Percentiles rank a stretch among this genome's conserved stretches.
Conservation (phyloP, 176 grass and related monocot species). For the Phoenix dactylifera region DNA sequence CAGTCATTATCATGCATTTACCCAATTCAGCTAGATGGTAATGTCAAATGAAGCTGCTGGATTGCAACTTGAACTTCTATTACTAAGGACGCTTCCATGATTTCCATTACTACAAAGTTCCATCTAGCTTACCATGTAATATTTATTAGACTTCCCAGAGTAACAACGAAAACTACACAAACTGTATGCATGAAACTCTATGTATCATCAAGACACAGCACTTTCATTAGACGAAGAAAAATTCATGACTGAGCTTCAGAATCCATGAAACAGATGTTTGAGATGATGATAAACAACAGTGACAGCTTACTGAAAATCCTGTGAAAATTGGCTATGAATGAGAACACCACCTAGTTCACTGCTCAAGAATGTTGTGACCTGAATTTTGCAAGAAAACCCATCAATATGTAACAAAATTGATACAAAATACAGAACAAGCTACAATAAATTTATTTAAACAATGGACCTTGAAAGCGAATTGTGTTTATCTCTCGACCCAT, state of each 20-base stretch:
- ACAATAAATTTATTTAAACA: conserved; percentile 6
- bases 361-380: conserved; percentile 66
- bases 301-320: background rate
- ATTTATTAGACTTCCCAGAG: too few species aligned
- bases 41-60: too few species aligned
- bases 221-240: background rate
- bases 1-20: too few species aligned
- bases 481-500: conserved; percentile 56
- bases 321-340: conserved; percentile 6
- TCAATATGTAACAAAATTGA: conserved; percentile 1
- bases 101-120: too few species aligned
- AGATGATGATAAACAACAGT: background rate
- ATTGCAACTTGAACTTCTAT: too few species aligned
- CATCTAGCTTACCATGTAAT: too few species aligned
- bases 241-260: background rate
- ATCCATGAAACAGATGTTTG: background rate
- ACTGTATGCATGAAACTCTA: background rate
- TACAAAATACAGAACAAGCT: background rate
- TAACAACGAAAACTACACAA: too few species aligned
- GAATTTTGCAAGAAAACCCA: conserved; percentile 8
- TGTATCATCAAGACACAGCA: background rate
- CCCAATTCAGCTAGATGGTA: too few species aligned
- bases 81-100: too few species aligned
- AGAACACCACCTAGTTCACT: conserved; percentile 2
- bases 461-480: conserved; percentile 66